Base-by-base conservation (phyloP, 192 early-diverging fungal genomes). In the Coemansia sp. region DNA sequence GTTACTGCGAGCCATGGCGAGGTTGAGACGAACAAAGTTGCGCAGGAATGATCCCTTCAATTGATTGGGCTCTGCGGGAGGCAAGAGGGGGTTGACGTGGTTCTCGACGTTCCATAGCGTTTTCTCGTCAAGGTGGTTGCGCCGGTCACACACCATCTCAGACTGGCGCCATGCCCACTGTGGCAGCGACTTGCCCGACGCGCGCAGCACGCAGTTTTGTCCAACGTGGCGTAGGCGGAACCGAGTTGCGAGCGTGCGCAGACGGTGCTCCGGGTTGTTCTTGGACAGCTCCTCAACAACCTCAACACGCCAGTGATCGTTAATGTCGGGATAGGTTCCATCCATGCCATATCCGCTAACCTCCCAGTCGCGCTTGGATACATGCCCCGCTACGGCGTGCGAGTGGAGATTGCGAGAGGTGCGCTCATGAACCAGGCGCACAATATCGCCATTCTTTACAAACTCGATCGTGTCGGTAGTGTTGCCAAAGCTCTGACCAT, bases 111-210 rank as follows among this genome's bases (percentile, higher is more conserved):
- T 98, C 98, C 98, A 99, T 72, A 92, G 86, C 40, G 91, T 89
- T 57, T 88, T 84, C n/a, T 86, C 80, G 57, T 89, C 89, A 19
- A 84, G 65, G 26, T 84, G 72, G 65, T 85, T 85, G 35, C 84
- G 78, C 65, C 89, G 87, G 66, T 97, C 92, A 82, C 96, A 99
- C 16, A 86, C 85, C 9, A 97, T 92, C 70, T 98, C 98, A 17
- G 88, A 83, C 85, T 99, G 98, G 72, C 87, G 90, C 87, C 93
- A 98, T 21, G 96, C 98, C 98, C 98, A 99, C 77, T 97, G 87
- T 11, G 98, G 98, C 35, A 98, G 86, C 44, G 83, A 77, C n/a
- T 86, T 87, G 32, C 90, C 89, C 37, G 88, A 80, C 6, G 94
- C 87, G 4, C 91, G 86, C 63, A 99, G 82, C 23, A 90, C 78